These are phyloP conservation scores for Pueraria montana DNA, from an alignment of 306 rosid genomes.

Conservation along the genomic window DNA sequence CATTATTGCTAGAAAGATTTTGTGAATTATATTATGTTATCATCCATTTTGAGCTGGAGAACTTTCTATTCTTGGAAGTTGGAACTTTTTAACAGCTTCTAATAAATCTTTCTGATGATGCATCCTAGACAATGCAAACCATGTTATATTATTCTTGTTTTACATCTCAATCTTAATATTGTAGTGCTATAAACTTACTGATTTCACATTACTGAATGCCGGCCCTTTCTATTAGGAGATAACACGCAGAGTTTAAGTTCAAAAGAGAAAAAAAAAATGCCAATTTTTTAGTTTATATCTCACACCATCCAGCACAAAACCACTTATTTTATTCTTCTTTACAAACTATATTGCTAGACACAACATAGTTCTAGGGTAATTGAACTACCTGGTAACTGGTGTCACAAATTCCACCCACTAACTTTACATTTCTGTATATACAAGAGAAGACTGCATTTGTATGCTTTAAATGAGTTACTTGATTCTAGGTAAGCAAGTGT, in stretches of 20 bases:
- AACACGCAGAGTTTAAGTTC: background rate
- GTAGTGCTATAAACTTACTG: background rate
- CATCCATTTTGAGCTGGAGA: constrained; percentile 45
- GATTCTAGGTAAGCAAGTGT: background rate
- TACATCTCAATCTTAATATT: constrained; percentile 34
- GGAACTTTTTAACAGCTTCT: constrained; percentile 8
- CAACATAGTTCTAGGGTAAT: constrained; percentile 10
- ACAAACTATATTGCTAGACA: background rate
- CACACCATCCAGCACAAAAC: background rate
- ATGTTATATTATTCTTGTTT: constrained; percentile 36
- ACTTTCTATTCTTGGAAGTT: constrained; percentile 26
- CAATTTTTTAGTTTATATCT: background rate
- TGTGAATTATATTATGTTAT: constrained; percentile 46
- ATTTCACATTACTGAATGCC: background rate
- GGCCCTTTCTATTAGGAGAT: background rate
- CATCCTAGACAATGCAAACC: constrained; percentile 4
- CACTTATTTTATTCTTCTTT: background rate
- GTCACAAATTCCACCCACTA: constrained; percentile 18
- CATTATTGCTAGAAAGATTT: constrained; percentile 51
- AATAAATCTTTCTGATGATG: constrained; percentile 30
- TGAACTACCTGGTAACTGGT: constrained; percentile 26
- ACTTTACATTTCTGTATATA: constrained; percentile 18
- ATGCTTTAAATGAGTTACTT: constrained; percentile 11
- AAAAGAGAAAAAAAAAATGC: background rate
- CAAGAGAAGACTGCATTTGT: background rate